Base-by-base conservation (phyloP, 306 rosid genomes). In the Dryas drummondii region DNA sequence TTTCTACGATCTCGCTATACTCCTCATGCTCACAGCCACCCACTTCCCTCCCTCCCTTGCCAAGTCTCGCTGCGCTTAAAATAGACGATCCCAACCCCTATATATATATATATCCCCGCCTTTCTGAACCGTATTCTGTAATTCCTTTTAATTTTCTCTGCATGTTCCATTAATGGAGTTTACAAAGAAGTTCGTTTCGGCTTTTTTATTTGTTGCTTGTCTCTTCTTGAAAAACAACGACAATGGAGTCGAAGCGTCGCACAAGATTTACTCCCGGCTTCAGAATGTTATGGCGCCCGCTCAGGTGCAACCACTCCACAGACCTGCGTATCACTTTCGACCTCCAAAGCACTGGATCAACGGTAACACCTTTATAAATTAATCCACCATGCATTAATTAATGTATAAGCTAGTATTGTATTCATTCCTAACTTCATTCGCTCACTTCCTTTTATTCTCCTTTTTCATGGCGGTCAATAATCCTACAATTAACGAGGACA, bases 271-370 rank as follows among this genome's bases (percentile, higher is more conserved):
- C 44, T 81, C 87, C 0, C 42, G 59, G 63, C 85, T 86, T 59
- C 88, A 86, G 56, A 83, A 88, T 63, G 3, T 85, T 11, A 6
- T 71, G 19, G 85, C 37, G 37, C 37, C 74, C 9, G 55, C 10
- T 11, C 17, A 54, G 4, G 79, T 82, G 14, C 71, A 53, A 9
- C 79, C 72, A 13, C 44, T 76, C 13, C 87, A 86, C 63, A 85
- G 96, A 76, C 87, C 98, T 68, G 85, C 79, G 5, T 94, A 45
- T 56, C 98, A 94, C 37, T 94, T 91, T 74, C 98, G 88, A 59
- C 98, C 98, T 70, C 87, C 54, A 19, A 76, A 71, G 13, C 84
- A 91, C 68, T 94, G 97, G 97, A 90, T 91, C 9, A 94, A 94
- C 71, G 97, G 98, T 94, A 69, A 40, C 4, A 46, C 1, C 3